Evolutionary conservation across 2,329 filamentous ascomycete genomes (phyloP), one percentile per base, ranked within the genome.

Genomic region (Fusarium sp.): DNA sequence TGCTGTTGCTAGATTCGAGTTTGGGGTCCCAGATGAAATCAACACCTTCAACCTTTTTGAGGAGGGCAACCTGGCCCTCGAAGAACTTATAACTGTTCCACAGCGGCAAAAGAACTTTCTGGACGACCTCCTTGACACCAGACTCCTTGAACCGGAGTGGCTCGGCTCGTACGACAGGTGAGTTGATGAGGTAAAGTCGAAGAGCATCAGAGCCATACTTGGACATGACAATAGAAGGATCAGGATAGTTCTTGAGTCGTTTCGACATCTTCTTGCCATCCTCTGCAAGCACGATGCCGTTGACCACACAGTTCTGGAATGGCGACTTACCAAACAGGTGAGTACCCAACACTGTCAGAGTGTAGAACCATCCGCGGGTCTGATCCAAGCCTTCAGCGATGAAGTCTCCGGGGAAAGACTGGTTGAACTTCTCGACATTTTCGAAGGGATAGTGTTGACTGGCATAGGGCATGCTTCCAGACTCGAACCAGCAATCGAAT

Each of bases 221-320:
- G 58, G 91, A 82, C 85, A 97, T 96, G 70, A 98, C 88, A 50
- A 93, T 82, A 57, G 83, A 83, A 13, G 95, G 95, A 74, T 97
- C 94, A 0, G 95, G 95, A 78, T 97, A 98, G 80, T 98, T 98
- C 83, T 97, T 96, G 58, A 97, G 84, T 53, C 95, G 89, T 81
- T 98, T 98, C 9, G 94, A 97, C 95, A 98, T 98, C 84, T 98
- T 98, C 84, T 97, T 97, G 56, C 95, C 95, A 75, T 97, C 93
- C 77, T 97, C 94, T 1, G 94, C 94, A 39, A 97, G 85, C 6
- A 97, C 94, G 66, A 97, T 96, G 48, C 94, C 94, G 76, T 97
- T 97, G 65, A 97, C 94, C n/a, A 97, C 92, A 73, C 93, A 96
- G 77, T 97, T 97, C 81, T 96, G 90, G 85, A 97, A 97, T 0